Conservation (phyloP, 495 filamentous ascomycete species). For the Trichoderma parareesei region DNA sequence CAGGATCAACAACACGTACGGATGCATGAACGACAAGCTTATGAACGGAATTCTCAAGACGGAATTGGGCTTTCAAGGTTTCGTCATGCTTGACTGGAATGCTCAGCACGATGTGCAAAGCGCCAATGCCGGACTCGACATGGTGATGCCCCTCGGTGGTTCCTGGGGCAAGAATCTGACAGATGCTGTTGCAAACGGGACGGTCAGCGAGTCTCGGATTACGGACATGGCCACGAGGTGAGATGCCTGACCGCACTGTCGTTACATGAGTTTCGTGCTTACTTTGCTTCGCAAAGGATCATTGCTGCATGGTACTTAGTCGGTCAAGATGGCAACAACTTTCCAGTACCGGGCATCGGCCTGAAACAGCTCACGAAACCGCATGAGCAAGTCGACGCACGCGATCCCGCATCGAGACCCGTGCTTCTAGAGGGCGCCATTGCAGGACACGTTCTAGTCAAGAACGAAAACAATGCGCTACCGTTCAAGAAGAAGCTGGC, state of each 20-base stretch:
- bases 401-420: constrained; percentile 32
- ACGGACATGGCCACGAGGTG: constrained; percentile 45
- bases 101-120: constrained; percentile 50
- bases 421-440: constrained; percentile 38
- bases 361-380: constrained; percentile 45
- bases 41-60: constrained; percentile 57
- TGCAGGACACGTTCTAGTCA: constrained; percentile 54
- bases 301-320: constrained; percentile 50
- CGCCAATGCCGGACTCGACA: constrained; percentile 51
- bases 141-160: constrained; percentile 50
- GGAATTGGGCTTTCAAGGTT: constrained; percentile 59
- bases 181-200: constrained; percentile 38
- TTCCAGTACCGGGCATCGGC: constrained; percentile 37
- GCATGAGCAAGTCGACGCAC: constrained; percentile 43
- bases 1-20: constrained; percentile 56
- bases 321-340: constrained; percentile 45
- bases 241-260: background rate
- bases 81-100: constrained; percentile 58
- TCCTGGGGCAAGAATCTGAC: constrained; percentile 29
- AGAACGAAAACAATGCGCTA: constrained; percentile 48
- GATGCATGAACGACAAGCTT: constrained; percentile 54
- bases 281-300: constrained; percentile 33
- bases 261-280: background rate
- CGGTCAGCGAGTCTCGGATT: constrained; percentile 39
- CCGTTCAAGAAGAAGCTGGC: constrained; percentile 45